Base-by-base conservation (phyloP, 495 filamentous ascomycete genomes). In the Neurospora terricola region DNA sequence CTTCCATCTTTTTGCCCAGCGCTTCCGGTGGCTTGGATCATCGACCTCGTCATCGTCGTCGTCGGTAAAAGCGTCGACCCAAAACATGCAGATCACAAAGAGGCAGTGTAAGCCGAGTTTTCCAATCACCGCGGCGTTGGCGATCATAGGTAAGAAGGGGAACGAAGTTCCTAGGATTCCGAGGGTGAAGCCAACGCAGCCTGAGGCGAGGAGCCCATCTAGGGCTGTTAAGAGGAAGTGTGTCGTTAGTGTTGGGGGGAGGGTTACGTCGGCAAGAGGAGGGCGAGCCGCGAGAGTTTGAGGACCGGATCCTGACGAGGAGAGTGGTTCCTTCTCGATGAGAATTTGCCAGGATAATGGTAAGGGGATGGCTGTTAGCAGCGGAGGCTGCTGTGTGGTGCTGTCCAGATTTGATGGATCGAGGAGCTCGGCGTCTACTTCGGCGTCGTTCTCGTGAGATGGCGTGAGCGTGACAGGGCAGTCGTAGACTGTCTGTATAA, bases 121-220 rank as follows among this genome's bases (percentile, higher is more conserved):
- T 5, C 73, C 71, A 34, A 78, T 38, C 38, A 78, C 0, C 5
- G 72, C 38, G 5, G 21, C 62, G 7, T 73, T 73, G 18, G 77
- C 73, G 14, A 78, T 59, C 12, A 69, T 36, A 0, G 75, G 34
- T 21, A 78, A 71, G 7, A 30, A 38, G 34, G 39, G 27, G 40
- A 78, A 75, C 16, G 73, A 68, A 11, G 75, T 78, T 5, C 71
- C 73, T 38, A 73, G 74, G 48, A 78, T 72, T 3, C 73, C 77
- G 27, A 78, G 75, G 11, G 66, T 72, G 8, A 78, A 69, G 27
- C 75, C 75, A 45, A 77, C 75, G 40, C 70, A 77, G 12, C 73
- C 74, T 8, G 68, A 70, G 0, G 77, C 75, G 3, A 78, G 73
- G 38, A 78, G 75, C 5, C 77, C 77, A 27, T 78, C 77, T 40